Evolutionary conservation across 441 rosid species (phyloP).

Genomic region (Bruguiera hainesii): DNA sequence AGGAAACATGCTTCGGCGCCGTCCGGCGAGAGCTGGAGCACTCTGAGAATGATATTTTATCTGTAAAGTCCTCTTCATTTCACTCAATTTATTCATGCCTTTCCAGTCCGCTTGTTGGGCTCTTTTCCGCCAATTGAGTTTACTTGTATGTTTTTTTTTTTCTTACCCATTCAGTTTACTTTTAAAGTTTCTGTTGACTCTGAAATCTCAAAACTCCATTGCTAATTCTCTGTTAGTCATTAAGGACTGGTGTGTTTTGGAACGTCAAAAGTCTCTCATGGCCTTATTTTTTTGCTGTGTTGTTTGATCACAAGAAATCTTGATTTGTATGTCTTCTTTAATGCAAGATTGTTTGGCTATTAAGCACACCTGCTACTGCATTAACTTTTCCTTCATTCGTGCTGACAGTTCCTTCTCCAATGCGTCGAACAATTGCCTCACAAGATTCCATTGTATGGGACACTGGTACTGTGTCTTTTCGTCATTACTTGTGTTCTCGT

Average conservation of each 20-base stretch:
- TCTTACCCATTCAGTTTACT: no score
- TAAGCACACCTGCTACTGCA: not conserved
- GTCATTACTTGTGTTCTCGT: not conserved
- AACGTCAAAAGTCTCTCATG: not conserved
- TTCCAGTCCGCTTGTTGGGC: no score
- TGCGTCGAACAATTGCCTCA: constrained; percentile 95
- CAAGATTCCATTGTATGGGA: constrained; percentile 84
- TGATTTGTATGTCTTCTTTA: not conserved
- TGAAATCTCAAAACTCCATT: no score
- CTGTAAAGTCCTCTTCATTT: constrained; percentile 31
- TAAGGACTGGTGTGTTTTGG: not conserved
- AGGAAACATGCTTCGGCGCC: constrained; percentile 87
- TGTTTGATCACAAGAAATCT: no score
- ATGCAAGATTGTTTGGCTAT: constrained; percentile 1
- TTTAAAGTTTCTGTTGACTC: no score
- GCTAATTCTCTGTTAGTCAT: no score
- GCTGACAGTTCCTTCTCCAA: constrained; percentile 67
- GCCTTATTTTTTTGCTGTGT: no score
- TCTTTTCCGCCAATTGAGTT: no score
- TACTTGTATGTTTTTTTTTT: no score
- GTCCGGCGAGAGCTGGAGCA: constrained; percentile 85
- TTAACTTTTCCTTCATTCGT: constrained; percentile 11
- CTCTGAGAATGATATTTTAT: constrained; percentile 56
- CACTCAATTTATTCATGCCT: not conserved
- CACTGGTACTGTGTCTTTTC: constrained; percentile 63